Base-by-base conservation (phyloP, 345 rosid genomes). In the Citrus sp. region DNA sequence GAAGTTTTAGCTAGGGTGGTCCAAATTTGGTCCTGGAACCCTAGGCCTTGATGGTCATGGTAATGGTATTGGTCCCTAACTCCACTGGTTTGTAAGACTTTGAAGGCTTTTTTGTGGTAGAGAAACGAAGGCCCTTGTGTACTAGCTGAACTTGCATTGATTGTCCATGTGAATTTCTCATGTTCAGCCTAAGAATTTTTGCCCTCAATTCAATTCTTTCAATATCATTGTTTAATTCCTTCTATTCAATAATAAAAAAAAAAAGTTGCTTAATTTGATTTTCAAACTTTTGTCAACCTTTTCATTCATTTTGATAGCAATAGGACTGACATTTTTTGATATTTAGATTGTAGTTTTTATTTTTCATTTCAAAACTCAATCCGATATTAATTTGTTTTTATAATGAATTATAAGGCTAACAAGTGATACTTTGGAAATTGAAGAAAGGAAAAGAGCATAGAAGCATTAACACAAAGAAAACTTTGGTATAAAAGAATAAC, bases 161-260 rank as follows among this genome's bases (percentile, higher is more conserved):
- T 22, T 9, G 7, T 72, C 84, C 86, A 70, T 46, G 86, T 77
- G 86, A 69, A 62, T 34, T 86, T 77, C 86, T 55, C 80, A 61
- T 71, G 85, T 78, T 66, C 32, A 35, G 16, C 66, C 32, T 46
- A 9, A 9, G 32, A 22, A 74, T 6, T 8, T 40, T 56, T 28
- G 24, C 42, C 27, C 67, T 14, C 60, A 1, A 35, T n/a, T 76
- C 64, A 3, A 32, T 46, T 46, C 51, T 46, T 13, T 46, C 51
- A 46, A 46, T 13, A 13, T 46, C 51, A 46, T 46, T 46, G 51
- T 13, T 46, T 46, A 13, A 46, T 12, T 46, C 51, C 51, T 46
- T 46, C 51, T 10, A 46, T 12, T 46, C 13, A 46, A 13, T 46
- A 1, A 42, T 7, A 35, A 5, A 5, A 35, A 40, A n/a, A 46